Conservation (phyloP, 768 basidiomycete genomes). For the Boletus pseudopeckii region DNA sequence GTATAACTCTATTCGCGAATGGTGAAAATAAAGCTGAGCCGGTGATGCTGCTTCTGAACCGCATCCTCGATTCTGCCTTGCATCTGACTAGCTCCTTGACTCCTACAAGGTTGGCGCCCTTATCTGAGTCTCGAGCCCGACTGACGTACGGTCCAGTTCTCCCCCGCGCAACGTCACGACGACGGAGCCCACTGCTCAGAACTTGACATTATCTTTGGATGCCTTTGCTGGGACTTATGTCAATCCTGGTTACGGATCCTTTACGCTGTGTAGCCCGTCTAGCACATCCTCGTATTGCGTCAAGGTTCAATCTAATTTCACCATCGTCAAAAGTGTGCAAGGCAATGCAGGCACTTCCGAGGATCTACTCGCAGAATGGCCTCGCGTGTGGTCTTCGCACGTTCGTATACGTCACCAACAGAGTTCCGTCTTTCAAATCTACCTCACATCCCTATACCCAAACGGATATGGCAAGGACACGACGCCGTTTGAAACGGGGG, state of each 20-base stretch:
- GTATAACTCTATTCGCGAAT: conserved; percentile 36
- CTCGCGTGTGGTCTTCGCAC: conserved; percentile 38
- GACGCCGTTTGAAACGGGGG: conserved; percentile 30
- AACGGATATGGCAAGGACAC: conserved; percentile 37
- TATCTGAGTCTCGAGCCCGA: not conserved
- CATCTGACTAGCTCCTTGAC: not conserved
- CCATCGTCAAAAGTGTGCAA: conserved; percentile 20
- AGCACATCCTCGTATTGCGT: conserved; percentile 23
- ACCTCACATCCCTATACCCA: conserved; percentile 31
- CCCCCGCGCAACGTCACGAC: not conserved
- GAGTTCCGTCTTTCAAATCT: conserved; percentile 20
- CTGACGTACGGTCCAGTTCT: not conserved
- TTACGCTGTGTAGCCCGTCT: conserved; percentile 35
- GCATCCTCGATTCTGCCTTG: conserved; percentile 26
- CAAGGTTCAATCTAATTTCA: conserved; percentile 28
- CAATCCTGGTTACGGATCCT: conserved; percentile 36
- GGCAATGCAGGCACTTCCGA: not conserved
- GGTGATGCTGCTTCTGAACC: conserved; percentile 7
- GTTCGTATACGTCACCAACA: conserved; percentile 26
- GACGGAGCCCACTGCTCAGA: not conserved
- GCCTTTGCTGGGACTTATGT: conserved; percentile 36
- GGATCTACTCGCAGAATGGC: conserved; percentile 33
- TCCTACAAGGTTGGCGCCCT: conserved; percentile 4
- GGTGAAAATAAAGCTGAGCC: conserved; percentile 14
- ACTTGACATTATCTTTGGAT: conserved; percentile 13